These are phyloP conservation scores for Cytidiella melzeri DNA, from an alignment of 768 basidiomycete species.

Conservation along the genomic window DNA sequence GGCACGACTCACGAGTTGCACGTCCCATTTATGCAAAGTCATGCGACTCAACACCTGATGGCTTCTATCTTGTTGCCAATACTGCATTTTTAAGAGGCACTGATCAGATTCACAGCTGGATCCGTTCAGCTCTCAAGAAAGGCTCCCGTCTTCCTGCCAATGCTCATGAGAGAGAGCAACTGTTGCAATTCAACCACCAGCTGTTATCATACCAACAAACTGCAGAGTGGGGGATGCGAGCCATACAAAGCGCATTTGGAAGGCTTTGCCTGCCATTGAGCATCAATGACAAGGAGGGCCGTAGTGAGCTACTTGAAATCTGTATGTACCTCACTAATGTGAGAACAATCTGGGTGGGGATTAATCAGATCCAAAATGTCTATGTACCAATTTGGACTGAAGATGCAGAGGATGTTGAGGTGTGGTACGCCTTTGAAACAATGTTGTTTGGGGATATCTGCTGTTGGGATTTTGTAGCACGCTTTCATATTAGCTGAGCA, in stretches of 20 bases:
- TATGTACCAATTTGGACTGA: conserved; percentile 38
- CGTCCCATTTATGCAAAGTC: conserved; percentile 33
- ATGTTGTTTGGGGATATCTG: conserved; percentile 30
- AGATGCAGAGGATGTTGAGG: conserved; percentile 13
- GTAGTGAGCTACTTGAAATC: conserved; percentile 31
- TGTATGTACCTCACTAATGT: conserved; percentile 32
- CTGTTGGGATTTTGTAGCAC: conserved; percentile 8
- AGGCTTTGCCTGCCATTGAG: conserved; percentile 35
- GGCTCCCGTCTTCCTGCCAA: conserved; percentile 17
- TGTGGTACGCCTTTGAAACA: conserved; percentile 33
- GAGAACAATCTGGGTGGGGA: conserved; percentile 29
- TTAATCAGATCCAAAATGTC: conserved; percentile 36
- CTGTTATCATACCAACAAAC: conserved; percentile 41
- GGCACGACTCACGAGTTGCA: conserved; percentile 42
- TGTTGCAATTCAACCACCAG: conserved; percentile 29
- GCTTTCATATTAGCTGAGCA: too few species aligned
- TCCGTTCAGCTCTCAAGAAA: conserved; percentile 33
- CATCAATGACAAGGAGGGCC: conserved; percentile 22
- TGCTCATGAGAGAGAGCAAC: conserved; percentile 16
- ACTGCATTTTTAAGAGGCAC: conserved; percentile 40
- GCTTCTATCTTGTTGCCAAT: conserved; percentile 38
- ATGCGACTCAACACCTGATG: conserved; percentile 28
- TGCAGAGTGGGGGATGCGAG: conserved; percentile 46
- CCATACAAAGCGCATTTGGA: conserved; percentile 41
- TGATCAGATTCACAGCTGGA: conserved; percentile 25